These are phyloP conservation scores for Diaporthe velutina DNA, from an alignment of 2,329 filamentous ascomycete genomes.

Conservation along the genomic window DNA sequence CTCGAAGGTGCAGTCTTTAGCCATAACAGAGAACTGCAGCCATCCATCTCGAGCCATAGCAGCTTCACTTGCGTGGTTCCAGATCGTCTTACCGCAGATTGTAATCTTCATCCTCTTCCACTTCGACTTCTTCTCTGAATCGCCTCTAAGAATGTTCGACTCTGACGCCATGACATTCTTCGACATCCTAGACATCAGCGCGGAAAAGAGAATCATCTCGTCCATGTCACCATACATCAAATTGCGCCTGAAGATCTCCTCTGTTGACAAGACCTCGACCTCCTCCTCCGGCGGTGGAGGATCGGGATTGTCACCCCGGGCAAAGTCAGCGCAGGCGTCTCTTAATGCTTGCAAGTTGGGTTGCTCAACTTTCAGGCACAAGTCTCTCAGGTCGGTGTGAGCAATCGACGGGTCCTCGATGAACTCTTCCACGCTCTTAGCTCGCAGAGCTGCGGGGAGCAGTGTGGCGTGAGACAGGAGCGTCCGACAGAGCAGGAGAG, in stretches of 20 bases:
- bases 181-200: constrained; percentile 45
- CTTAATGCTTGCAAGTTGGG: constrained; percentile 62
- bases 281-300: constrained; percentile 45
- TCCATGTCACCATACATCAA: constrained; percentile 44
- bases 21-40: constrained; percentile 64
- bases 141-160: constrained; percentile 40
- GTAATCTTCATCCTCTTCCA: constrained; percentile 57
- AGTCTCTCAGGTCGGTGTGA: constrained; percentile 57
- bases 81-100: constrained; percentile 62
- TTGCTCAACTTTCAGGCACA: constrained; percentile 61
- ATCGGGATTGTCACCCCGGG: constrained; percentile 51
- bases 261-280: constrained; percentile 48
- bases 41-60: constrained; percentile 61
- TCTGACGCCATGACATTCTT: constrained; percentile 2
- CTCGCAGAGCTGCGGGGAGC: constrained; percentile 57
- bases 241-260: constrained; percentile 43
- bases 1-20: constrained; percentile 59
- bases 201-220: constrained; percentile 43
- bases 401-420: constrained; percentile 56
- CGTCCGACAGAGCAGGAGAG: constrained; percentile 61
- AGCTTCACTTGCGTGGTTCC: constrained; percentile 63
- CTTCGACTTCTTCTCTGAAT: constrained; percentile 48
- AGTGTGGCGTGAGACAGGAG: constrained; percentile 59
- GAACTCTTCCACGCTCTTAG: constrained; percentile 59
- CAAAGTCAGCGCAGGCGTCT: constrained; percentile 64